Evolutionary conservation across 108 stramenopile species (phyloP).

Genomic region (Cyclotella baltica): DNA sequence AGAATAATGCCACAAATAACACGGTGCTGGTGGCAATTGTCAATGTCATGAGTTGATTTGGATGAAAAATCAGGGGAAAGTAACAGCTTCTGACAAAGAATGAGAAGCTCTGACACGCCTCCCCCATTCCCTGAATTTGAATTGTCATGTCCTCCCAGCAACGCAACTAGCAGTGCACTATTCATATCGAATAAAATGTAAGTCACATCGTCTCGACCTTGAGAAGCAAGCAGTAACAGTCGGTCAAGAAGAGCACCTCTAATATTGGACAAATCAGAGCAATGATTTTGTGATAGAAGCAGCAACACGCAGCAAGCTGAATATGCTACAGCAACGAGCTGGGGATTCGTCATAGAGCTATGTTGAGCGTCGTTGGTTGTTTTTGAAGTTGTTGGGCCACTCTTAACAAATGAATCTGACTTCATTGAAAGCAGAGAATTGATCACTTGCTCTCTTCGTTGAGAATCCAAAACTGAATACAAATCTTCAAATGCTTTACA

Average conservation of each 20-base stretch:
- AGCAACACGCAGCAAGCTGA: constrained; percentile 44
- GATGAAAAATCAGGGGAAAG: constrained; percentile 32
- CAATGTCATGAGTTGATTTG: background rate
- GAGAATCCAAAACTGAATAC: constrained; percentile 30
- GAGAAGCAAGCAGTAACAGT: constrained; percentile 45
- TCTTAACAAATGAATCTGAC: constrained; percentile 39
- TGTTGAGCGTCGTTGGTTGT: background rate
- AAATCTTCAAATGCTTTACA: constrained; percentile 33
- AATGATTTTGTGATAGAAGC: constrained; percentile 34
- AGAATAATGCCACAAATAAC: constrained; percentile 44
- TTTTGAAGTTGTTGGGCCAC: background rate
- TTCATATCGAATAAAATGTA: constrained; percentile 51
- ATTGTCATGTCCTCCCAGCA: constrained; percentile 24
- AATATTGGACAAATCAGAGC: constrained; percentile 17
- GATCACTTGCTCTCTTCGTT: constrained; percentile 38
- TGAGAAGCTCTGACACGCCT: constrained; percentile 39
- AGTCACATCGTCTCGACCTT: constrained; percentile 7
- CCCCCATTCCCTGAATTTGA: background rate
- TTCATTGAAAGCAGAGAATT: constrained; percentile 47
- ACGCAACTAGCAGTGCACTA: constrained; percentile 39
- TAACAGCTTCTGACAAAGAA: constrained; percentile 53
- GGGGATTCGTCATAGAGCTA: background rate
- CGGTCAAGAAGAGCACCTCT: constrained; percentile 40
- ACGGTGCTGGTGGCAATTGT: constrained; percentile 29
- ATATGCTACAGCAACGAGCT: constrained; percentile 19